A percentile compares a stretch with the other conserved stretches of the same genome.
These are phyloP conservation scores for Pterocarpus santalinus DNA, from an alignment of 306 rosid genomes.

Conservation along the genomic window DNA sequence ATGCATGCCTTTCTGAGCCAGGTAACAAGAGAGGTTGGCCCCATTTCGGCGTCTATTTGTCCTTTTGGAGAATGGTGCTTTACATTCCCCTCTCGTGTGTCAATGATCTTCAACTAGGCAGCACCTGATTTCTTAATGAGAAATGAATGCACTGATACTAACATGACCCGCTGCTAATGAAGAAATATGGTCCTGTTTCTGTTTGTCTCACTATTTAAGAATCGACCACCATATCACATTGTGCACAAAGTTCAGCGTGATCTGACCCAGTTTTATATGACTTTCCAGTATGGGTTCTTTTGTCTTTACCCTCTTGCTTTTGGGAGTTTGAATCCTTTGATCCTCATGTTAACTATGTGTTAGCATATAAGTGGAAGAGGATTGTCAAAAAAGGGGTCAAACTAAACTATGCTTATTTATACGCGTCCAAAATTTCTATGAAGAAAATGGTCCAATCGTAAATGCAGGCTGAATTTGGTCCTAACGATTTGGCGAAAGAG, in stretches of 20 bases:
- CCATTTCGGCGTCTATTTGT: conserved; percentile 42
- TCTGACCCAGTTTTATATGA: not conserved
- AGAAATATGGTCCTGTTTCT: conserved; percentile 33
- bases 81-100: conserved; percentile 43
- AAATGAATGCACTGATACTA: conserved; percentile 27
- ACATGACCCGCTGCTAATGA: conserved; percentile 28
- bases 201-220: conserved; percentile 8
- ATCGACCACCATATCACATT: conserved; percentile 32
- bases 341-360: too few relatives aligned
- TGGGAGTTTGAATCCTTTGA: too few relatives aligned
- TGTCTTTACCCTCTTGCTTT: not conserved
- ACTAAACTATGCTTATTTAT: too few relatives aligned
- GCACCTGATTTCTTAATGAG: conserved; percentile 37
- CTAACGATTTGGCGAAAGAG: too few relatives aligned
- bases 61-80: conserved; percentile 48
- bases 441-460: not conserved
- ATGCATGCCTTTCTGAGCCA: conserved; percentile 55
- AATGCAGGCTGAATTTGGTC: not conserved
- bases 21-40: conserved; percentile 49
- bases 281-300: too few relatives aligned
- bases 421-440: not conserved
- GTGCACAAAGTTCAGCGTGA: conserved; percentile 33
- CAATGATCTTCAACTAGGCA: conserved; percentile 38
- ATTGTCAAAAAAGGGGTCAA: too few relatives aligned
- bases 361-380: too few relatives aligned